Conservation (phyloP, 345 rosid species). For the Arabis hirsuta region DNA sequence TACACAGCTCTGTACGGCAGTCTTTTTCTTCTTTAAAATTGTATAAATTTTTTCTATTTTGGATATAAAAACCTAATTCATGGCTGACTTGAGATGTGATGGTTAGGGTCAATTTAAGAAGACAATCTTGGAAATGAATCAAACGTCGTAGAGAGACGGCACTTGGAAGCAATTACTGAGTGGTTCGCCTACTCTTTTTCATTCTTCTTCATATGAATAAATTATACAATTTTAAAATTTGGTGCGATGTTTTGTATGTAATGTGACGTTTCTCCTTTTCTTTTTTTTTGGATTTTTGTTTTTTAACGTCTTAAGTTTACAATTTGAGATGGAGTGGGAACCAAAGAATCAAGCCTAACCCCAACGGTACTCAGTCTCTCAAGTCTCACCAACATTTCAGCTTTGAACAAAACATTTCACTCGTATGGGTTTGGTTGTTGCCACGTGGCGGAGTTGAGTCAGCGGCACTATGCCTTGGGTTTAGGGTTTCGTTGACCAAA, state of each 20-base stretch:
- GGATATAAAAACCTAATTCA: background rate
- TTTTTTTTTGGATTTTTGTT: background rate
- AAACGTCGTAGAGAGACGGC: constrained; percentile 41
- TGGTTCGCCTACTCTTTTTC: constrained; percentile 44
- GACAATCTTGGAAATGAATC: constrained; percentile 21
- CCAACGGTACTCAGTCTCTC: constrained; percentile 15
- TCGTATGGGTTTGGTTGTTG: constrained; percentile 13
- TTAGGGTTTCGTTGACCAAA: constrained; percentile 36
- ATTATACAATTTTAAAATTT: constrained; percentile 29
- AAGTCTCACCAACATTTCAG: constrained; percentile 28
- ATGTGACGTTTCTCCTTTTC: constrained; percentile 43
- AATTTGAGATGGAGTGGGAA: constrained; percentile 36
- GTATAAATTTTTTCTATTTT: background rate
- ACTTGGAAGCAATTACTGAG: constrained; percentile 44
- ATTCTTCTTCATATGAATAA: constrained; percentile 3
- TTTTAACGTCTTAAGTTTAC: background rate
- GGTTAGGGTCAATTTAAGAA: constrained; percentile 3
- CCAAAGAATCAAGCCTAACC: constrained; percentile 44
- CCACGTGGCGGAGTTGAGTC: constrained; percentile 14
- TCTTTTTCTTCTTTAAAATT: background rate
- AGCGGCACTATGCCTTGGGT: constrained; percentile 18
- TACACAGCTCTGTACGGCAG: constrained; percentile 28
- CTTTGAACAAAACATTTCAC: constrained; percentile 5
- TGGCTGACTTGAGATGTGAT: constrained; percentile 29
- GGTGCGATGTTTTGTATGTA: constrained; percentile 39